Base-by-base conservation (phyloP, 495 filamentous ascomycete species). In the Coniosporium apollinis region DNA sequence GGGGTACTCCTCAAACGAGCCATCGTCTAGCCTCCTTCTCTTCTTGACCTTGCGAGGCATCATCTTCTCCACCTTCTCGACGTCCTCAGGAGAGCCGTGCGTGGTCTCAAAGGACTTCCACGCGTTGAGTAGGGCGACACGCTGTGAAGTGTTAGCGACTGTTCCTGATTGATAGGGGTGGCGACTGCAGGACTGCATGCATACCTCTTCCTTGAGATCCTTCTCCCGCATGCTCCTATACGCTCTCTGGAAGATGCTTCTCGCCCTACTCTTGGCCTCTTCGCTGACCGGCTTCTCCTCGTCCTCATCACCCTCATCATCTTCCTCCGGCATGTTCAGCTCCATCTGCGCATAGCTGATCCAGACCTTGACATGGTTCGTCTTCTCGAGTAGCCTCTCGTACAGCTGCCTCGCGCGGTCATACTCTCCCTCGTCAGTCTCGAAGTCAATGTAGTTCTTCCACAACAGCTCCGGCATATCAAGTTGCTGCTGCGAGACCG, bases 401-500 rank as follows among this genome's bases (percentile, higher is more conserved):
- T 96, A 97, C 33, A 97, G 60, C n/a, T 61, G 53, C 30, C 89
- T 66, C 1, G 83, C 76, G 21, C 72, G 65, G 20, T 82, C 84
- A 57, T 82, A 92, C 55, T 94, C 83, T 36, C 76, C 79, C 52
- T 86, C 79, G 41, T 91, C 79, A 50, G 93, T 87, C 57, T 96
- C 91, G 49, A 96, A 97, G 58, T 96, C 86, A 49, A 97, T 94
- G 52, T 93, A 97, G 2, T 81, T 72, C 57, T 93, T 94, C 89
- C 89, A 97, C 8, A 97, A 59, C 38, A 94, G 59, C 58, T 97
- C 89, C 3, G 89, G 89, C 89, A 96, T 97, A 52, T 97, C 91
- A n/a, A 97, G 60, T 4, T 70, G 64, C 13, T 76, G 66, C 55
- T 94, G 84, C 20, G 71, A 66, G 43, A 94, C 76, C 10, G 81